phyloP scores from a whole-genome alignment of 176 grass and related monocot species.

The Poa pratensis region DNA sequence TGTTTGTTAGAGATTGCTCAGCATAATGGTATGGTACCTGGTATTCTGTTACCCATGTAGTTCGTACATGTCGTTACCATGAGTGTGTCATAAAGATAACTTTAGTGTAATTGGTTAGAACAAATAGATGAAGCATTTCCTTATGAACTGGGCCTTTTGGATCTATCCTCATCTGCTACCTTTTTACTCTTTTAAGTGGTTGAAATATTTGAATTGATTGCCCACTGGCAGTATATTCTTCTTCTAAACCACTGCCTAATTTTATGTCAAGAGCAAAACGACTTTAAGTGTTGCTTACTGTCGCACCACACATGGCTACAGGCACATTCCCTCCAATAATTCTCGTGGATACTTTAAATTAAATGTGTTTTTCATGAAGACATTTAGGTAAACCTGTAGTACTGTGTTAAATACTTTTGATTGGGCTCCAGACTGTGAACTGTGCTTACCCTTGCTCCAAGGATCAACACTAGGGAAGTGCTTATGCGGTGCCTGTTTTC shows the following conservation, averaged over 20 bases:
- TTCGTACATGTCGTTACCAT: constrained; percentile 26
- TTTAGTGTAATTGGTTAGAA: not conserved
- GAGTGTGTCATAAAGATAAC: not conserved
- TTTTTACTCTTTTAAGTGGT: not conserved
- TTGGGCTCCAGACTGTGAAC: not conserved
- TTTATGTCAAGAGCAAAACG: not conserved
- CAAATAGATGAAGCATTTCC: not conserved
- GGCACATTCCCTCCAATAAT: not conserved
- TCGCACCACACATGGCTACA: not conserved
- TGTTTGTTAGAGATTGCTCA: not conserved
- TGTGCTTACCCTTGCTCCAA: not conserved
- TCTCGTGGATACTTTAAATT: constrained; percentile 14
- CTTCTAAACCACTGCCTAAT: not conserved
- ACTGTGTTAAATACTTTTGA: constrained; percentile 2
- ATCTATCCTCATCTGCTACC: not conserved
- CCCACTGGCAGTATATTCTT: not conserved
- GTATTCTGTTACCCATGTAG: constrained; percentile 9
- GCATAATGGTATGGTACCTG: constrained; percentile 15
- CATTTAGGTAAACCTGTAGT: constrained; percentile 11
- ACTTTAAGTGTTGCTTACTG: not conserved
- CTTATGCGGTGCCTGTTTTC: not conserved
- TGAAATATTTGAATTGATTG: not conserved
- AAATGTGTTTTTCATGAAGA: constrained; percentile 21
- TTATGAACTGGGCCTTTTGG: constrained; percentile 5
- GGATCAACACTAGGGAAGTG: not conserved